Base-by-base conservation (phyloP, 352 stramenopile genomes). In the Phytophthora hibernalis region DNA sequence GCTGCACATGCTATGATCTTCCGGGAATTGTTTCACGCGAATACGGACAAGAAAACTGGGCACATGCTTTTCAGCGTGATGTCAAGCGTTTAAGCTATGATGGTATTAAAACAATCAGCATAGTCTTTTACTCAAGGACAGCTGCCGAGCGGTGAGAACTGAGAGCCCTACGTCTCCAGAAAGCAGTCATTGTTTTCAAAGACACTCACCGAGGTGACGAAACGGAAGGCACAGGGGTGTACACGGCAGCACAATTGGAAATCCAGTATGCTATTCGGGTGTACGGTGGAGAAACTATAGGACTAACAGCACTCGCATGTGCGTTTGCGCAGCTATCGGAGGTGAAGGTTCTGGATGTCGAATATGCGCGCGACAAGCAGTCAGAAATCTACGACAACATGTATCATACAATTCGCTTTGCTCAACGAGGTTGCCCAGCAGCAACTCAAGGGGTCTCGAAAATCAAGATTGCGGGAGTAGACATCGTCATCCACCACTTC, bases 211-310 rank as follows among this genome's bases (percentile, higher is more conserved):
- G n/a, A n/a, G n/a, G n/a, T n/a, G n/a, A n/a, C n/a, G 15, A 6
- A 47, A 9, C 31, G 35, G 15, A 24, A 38, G 51, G 11, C 35
- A 21, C 31, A 9, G 26, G 26, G 6, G 26, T 30, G 26, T 58
- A 26, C 22, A 28, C 31, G 12, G 12, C 51, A 9, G 51, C 35
- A 9, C 20, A 58, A 13, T 11, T 58, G 1, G 51, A 58, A 21
- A 13, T 58, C 1, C 33, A 58, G 15, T 58, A 58, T 16, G 51
- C 51, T 3, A 16, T 58, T 2, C 33, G 52, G 2, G 38, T 59
- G 0, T 59, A 48, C 16, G 52, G 37, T 11, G 52, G 37, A 13
- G 52, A 18, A 10, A 9, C 9, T 1, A 3, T 35, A 11, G 22
- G 22, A 2, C 15, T 33, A 13, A 21, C 16, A 11, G 30, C 11